These are phyloP conservation scores for Fomes fomentarius DNA, from an alignment of 1,284 basidiomycete genomes.

Conservation along the genomic window DNA sequence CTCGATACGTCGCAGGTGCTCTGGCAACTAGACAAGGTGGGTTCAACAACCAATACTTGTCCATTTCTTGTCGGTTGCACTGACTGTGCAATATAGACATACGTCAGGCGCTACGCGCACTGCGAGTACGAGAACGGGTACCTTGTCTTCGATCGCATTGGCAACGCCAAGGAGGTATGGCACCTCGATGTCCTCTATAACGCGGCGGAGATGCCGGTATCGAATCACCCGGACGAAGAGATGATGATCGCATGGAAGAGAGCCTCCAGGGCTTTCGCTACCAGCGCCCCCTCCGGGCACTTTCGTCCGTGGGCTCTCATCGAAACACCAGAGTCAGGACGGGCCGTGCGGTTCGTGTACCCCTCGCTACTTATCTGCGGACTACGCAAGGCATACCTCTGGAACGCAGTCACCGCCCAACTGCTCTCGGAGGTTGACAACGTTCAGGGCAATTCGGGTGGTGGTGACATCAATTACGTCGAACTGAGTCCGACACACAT, in stretches of 20 bases:
- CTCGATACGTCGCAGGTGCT: conserved; percentile 49
- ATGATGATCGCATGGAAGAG: conserved; percentile 36
- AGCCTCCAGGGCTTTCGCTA: conserved; percentile 1
- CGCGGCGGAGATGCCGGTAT: conserved; percentile 18
- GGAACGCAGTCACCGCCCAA: conserved; percentile 55
- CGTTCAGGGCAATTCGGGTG: conserved; percentile 36
- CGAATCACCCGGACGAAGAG: conserved; percentile 35
- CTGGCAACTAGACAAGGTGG: conserved; percentile 58
- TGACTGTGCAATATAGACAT: conserved; percentile 42
- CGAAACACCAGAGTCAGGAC: conserved; percentile 44
- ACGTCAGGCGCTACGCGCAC: conserved; percentile 64
- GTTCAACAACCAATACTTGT: not conserved
- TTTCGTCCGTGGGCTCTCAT: conserved; percentile 66
- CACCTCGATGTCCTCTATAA: conserved; percentile 41
- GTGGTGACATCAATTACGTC: conserved; percentile 59
- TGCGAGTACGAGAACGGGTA: conserved; percentile 76
- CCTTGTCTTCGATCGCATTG: conserved; percentile 65
- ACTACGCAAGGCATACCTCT: conserved; percentile 52
- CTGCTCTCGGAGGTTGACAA: conserved; percentile 49
- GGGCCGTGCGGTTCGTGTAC: conserved; percentile 70
- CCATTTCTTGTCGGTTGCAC: not conserved
- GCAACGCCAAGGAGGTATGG: conserved; percentile 71
- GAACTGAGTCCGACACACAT: conserved; percentile 63
- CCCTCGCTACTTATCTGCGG: conserved; percentile 60
- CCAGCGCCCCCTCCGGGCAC: conserved; percentile 39